These are phyloP conservation scores for Cucurbita pepo DNA, from an alignment of 306 rosid genomes.

Conservation along the genomic window DNA sequence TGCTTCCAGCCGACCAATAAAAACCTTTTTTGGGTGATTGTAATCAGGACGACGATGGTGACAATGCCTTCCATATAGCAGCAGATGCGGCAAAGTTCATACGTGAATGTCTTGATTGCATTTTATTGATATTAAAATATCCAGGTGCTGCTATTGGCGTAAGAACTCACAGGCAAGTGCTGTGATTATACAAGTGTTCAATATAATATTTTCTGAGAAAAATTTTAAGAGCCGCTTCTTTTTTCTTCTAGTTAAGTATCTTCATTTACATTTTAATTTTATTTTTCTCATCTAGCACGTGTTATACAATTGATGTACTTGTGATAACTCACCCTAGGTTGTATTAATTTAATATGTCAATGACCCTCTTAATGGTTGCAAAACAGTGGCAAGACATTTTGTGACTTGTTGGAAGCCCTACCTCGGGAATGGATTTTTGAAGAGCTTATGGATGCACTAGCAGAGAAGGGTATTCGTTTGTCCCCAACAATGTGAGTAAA, in stretches of 20 bases:
- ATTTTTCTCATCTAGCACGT: not conserved
- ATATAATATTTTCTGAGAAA: not conserved
- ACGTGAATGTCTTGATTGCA: slow-evolving; percentile 95
- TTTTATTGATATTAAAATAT: slow-evolving; percentile 64
- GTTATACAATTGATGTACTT: slow-evolving; percentile 1
- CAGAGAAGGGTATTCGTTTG: slow-evolving; percentile 57
- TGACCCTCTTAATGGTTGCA: not conserved
- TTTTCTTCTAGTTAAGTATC: not conserved
- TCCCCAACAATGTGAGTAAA: slow-evolving; percentile 58
- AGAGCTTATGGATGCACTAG: slow-evolving; percentile 88
- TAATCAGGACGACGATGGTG: slow-evolving; percentile 89
- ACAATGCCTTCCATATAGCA: slow-evolving; percentile 92
- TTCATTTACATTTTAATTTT: not conserved
- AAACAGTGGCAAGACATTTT: slow-evolving; percentile 78
- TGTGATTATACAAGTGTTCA: not conserved
- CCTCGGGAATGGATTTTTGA: slow-evolving; percentile 96
- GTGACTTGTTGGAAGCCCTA: slow-evolving; percentile 83
- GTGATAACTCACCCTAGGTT: not conserved
- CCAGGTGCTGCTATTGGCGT: slow-evolving; percentile 74
- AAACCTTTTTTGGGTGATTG: slow-evolving; percentile 1
- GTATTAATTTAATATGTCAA: not conserved
- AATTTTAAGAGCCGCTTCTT: not conserved
- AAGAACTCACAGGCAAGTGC: slow-evolving; percentile 80
- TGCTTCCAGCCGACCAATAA: not conserved
- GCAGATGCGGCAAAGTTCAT: slow-evolving; percentile 94